Conservation (phyloP, 345 rosid genomes). For the Anacardium occidentale region DNA sequence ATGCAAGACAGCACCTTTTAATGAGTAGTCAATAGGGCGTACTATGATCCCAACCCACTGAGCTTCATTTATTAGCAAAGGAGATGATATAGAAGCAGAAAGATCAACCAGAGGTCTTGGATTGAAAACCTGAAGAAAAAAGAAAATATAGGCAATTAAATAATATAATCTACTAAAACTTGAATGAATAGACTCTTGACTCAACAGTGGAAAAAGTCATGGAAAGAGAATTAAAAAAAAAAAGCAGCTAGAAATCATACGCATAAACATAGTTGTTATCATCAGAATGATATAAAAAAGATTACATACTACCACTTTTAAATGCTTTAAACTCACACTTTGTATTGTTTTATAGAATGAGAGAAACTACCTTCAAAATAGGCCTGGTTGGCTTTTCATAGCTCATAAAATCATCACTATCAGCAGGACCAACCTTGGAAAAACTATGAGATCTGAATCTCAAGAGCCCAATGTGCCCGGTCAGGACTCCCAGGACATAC, state of each 20-base stretch:
- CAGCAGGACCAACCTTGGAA: conserved; percentile 95
- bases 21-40: conserved; percentile 73
- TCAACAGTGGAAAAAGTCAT: neutral
- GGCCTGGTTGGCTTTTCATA: conserved; percentile 93
- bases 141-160: conserved; percentile 29
- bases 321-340: conserved; percentile 2
- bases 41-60: conserved; percentile 90
- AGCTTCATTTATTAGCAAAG: conserved; percentile 81
- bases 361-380: conserved; percentile 68
- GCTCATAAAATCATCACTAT: conserved; percentile 95
- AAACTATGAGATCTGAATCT: conserved; percentile 94
- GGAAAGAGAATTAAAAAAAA: neutral
- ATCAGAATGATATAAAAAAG: conserved; percentile 7
- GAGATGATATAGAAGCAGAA: conserved; percentile 80
- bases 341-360: conserved; percentile 16
- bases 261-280: neutral
- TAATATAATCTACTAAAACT: conserved; percentile 8
- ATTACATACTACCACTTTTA: neutral
- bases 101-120: conserved; percentile 98
- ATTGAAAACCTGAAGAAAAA: conserved; percentile 61
- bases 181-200: conserved; percentile 6
- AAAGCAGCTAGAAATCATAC: neutral
- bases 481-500: conserved; percentile 89
- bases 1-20: conserved; percentile 80
- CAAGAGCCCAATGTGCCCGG: conserved; percentile 91